Evolutionary conservation across 1,284 basidiomycete genomes (phyloP).

Genomic region (Ganoderma sp.): DNA sequence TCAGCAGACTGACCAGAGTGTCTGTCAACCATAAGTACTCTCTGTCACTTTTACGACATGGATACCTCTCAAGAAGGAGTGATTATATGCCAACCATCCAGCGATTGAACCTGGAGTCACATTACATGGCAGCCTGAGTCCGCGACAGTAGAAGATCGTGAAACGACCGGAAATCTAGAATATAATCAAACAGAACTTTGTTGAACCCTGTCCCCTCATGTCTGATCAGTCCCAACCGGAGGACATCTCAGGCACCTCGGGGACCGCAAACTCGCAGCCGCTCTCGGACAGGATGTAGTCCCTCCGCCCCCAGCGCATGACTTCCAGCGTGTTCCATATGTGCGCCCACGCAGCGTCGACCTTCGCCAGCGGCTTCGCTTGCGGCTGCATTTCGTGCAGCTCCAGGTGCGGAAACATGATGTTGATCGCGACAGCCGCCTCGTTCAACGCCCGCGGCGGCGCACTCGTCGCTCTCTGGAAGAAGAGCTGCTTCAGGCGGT

Average conservation of each 20-base stretch:
- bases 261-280: background rate
- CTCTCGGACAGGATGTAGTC: background rate
- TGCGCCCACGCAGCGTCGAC: background rate
- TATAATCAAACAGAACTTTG: too few relatives aligned
- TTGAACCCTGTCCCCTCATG: too few relatives aligned
- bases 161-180: too few relatives aligned
- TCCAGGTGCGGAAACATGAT: slow-evolving; percentile 1
- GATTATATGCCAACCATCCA: too few relatives aligned
- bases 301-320: background rate
- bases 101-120: too few relatives aligned
- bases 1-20: too few relatives aligned
- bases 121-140: too few relatives aligned
- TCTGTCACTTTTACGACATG: too few relatives aligned
- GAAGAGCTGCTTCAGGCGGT: background rate
- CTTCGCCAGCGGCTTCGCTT: background rate
- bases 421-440: background rate
- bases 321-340: background rate
- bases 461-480: background rate
- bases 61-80: too few relatives aligned
- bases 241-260: background rate
- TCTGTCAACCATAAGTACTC: too few relatives aligned
- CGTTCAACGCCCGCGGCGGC: background rate
- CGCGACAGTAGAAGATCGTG: too few relatives aligned
- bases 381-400: background rate
- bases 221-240: background rate